phyloP scores from a whole-genome alignment of 2,329 filamentous ascomycete species.

The Trichoderma oligosporum region DNA sequence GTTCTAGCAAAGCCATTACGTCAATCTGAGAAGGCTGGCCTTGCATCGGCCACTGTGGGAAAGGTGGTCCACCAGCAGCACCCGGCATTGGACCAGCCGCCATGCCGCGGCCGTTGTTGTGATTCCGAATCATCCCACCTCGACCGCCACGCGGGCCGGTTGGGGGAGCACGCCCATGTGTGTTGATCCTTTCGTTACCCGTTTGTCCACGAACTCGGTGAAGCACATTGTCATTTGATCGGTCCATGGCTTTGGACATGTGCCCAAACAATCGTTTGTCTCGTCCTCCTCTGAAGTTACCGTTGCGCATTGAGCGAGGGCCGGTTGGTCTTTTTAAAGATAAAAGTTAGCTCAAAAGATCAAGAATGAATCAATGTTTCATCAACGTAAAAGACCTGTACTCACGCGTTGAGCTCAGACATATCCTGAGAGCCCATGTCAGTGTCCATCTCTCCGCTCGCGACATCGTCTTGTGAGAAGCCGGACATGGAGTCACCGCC shows the following conservation, averaged over 20 bases:
- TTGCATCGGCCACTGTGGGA: conserved; percentile 35
- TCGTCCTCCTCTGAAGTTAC: conserved; percentile 55
- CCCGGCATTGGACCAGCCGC: conserved; percentile 2
- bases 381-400: conserved; percentile 23
- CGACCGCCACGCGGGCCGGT: conserved; percentile 64
- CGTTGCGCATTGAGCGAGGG: conserved; percentile 89
- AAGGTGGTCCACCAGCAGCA: conserved; percentile 8
- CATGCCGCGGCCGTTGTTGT: conserved; percentile 43
- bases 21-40: conserved; percentile 49
- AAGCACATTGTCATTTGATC: conserved; percentile 67
- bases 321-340: conserved; percentile 70
- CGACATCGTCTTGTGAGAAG: conserved; percentile 35
- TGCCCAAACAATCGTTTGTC: conserved; percentile 84
- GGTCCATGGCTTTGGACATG: conserved; percentile 77
- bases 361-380: background rate
- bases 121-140: conserved; percentile 47
- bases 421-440: conserved; percentile 64
- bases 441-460: conserved; percentile 55
- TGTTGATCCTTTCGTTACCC: conserved; percentile 76
- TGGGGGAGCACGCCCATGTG: conserved; percentile 66
- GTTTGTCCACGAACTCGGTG: conserved; percentile 73
- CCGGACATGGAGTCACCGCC: conserved; percentile 28
- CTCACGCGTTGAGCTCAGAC: conserved; percentile 57
- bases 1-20: conserved; percentile 75
- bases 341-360: background rate